Base-by-base conservation (phyloP, 1,139 yeast genomes). In the Williopsis jadinii region DNA sequence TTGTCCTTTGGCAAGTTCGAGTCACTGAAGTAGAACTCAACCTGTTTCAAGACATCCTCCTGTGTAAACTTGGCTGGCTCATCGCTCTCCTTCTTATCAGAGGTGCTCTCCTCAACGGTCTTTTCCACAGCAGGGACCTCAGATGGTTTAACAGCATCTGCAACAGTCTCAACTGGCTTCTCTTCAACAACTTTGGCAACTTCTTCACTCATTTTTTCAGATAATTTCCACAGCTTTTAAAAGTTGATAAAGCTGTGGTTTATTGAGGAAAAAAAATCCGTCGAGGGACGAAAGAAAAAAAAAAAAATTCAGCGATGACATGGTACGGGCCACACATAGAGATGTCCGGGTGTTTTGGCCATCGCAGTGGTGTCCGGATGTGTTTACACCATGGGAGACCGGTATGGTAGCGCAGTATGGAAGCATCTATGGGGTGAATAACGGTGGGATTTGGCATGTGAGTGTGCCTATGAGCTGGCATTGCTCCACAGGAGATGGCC, bases 21-120 rank as follows among this genome's bases (percentile, higher is more conserved):
- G 65, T 92, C 97, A 34, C 95, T 84, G 64, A 92, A 92, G 70
- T 92, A 92, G 66, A 92, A 92, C 62, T 92, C 97, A 34, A 88
- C 95, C 68, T 88, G 97, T 59, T 80, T 80, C 55, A 84, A 70
- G 54, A 90, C 90, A 59, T 80, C 70, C 19, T 57, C 64, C 24
- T 66, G 60, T 29, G 67, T 67, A 46, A 60, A 67, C 29, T 38
- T 43, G 33, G 45, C 37, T 31, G 41, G 31, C 40, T 33, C 34
- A n/a, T 30, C 37, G 9, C 40, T 40, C 13, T 26, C 37, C 34
- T 39, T 34, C 38, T 39, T 33, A 26, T 37, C 41, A 10, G 37
- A 13, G 29, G 37, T 35, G 13, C 36, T 42, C 33, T 40, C 42
- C 11, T 43, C 26, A 37, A 29, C 37, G 28, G 40, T 15, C 30